phyloP scores from a whole-genome alignment of 2,329 filamentous ascomycete species.

The Aureobasidium sp. region DNA sequence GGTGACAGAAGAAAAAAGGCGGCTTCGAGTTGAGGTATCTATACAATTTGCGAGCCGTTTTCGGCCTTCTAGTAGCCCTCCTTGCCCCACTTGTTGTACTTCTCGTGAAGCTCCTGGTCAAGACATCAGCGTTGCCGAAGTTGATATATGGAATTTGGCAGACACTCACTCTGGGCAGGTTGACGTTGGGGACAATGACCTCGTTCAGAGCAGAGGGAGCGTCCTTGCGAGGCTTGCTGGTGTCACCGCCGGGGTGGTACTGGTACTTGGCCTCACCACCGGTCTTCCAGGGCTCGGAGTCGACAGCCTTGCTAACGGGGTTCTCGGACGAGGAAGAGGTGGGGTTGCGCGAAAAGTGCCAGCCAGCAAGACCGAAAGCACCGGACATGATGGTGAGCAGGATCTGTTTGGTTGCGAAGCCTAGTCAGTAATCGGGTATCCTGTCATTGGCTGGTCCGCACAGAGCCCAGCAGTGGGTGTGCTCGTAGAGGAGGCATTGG shows the following conservation, averaged over 20 bases:
- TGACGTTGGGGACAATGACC: constrained; percentile 89
- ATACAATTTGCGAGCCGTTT: constrained; percentile 7
- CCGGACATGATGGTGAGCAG: constrained; percentile 86
- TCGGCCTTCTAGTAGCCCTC: constrained; percentile 62
- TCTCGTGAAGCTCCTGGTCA: constrained; percentile 76
- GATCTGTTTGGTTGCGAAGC: constrained; percentile 53
- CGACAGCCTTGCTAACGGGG: constrained; percentile 63
- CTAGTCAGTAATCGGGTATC: not conserved
- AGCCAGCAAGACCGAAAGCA: constrained; percentile 81
- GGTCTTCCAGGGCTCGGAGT: constrained; percentile 88
- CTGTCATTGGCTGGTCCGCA: not conserved
- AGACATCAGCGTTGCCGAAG: not conserved
- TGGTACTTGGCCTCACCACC: constrained; percentile 56
- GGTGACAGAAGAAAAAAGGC: constrained; percentile 8
- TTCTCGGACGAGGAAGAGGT: constrained; percentile 78
- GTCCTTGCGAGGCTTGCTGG: constrained; percentile 67
- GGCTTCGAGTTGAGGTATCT: constrained; percentile 12
- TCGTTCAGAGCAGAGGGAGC: constrained; percentile 93
- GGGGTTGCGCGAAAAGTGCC: constrained; percentile 80
- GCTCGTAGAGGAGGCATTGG: not conserved
- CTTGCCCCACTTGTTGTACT: constrained; percentile 99
- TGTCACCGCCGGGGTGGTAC: constrained; percentile 73
- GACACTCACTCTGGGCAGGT: constrained; percentile 69
- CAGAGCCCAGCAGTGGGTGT: not conserved
- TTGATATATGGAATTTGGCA: not conserved